A percentile compares a stretch with the other conserved stretches of the same genome.
These are phyloP conservation scores for Fusarium devonianum DNA, from an alignment of 2,329 filamentous ascomycete genomes.

Conservation along the genomic window DNA sequence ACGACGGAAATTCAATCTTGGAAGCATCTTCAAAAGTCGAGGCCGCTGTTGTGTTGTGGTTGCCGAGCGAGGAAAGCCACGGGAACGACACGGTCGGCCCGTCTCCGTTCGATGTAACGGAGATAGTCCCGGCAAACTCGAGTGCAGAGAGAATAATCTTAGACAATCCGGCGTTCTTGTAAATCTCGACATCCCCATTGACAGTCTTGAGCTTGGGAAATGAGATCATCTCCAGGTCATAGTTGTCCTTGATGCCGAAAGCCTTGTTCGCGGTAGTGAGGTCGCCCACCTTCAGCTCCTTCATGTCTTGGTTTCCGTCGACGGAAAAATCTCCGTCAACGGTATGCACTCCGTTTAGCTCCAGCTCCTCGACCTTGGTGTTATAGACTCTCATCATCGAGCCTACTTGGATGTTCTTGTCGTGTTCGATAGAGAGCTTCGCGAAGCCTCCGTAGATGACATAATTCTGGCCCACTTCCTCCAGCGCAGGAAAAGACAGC, in stretches of 20 bases:
- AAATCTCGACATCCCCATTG: slow-evolving; percentile 39
- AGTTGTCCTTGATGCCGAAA: slow-evolving; percentile 34
- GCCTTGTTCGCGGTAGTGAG: slow-evolving; percentile 36
- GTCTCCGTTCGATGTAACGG: slow-evolving; percentile 37
- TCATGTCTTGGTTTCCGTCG: slow-evolving; percentile 34
- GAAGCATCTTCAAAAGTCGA: slow-evolving; percentile 31
- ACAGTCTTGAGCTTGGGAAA: slow-evolving; percentile 38
- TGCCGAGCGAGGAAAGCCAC: slow-evolving; percentile 34
- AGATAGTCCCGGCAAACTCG: slow-evolving; percentile 38
- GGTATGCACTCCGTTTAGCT: slow-evolving; percentile 34
- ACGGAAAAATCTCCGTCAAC: slow-evolving; percentile 39
- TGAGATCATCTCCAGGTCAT: slow-evolving; percentile 25
- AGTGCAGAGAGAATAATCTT: slow-evolving; percentile 31
- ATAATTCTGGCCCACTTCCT: slow-evolving; percentile 35
- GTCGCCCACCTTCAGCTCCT: slow-evolving; percentile 21
- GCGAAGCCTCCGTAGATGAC: slow-evolving; percentile 35
- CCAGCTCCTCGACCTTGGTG: slow-evolving; percentile 29
- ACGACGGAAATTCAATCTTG: slow-evolving; percentile 35
- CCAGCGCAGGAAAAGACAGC: slow-evolving; percentile 30
- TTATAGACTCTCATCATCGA: slow-evolving; percentile 38
- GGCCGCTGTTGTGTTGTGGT: slow-evolving; percentile 36
- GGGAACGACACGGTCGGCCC: slow-evolving; percentile 30
- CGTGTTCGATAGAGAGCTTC: slow-evolving; percentile 33
- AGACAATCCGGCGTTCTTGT: slow-evolving; percentile 32
- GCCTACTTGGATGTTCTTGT: slow-evolving; percentile 25